Evolutionary conservation across 202 grass and related monocot genomes (phyloP).

Genomic region (Cymbopogon flexuosus): DNA sequence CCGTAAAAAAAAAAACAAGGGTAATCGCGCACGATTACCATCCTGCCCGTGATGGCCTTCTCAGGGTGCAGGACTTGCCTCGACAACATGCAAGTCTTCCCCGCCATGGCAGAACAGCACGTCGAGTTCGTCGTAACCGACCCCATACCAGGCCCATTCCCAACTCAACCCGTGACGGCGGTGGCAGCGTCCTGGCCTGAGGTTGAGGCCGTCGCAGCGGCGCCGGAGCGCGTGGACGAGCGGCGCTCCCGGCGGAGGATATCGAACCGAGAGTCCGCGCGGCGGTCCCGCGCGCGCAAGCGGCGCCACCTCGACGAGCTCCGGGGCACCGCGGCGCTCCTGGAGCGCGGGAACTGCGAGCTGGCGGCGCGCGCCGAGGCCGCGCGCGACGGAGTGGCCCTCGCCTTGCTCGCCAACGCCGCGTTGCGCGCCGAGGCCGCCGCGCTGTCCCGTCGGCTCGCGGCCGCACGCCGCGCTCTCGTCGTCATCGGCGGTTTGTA

Average conservation of each 20-base stretch:
- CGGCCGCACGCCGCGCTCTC: not conserved
- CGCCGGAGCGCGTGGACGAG: not conserved
- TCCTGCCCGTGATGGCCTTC: not conserved
- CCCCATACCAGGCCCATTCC: not conserved
- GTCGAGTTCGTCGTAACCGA: conserved; percentile 6
- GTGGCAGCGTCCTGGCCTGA: not conserved
- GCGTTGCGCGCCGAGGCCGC: conserved; percentile 37
- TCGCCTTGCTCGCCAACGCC: conserved; percentile 35
- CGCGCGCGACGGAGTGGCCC: not conserved
- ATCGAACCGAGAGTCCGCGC: conserved; percentile 73
- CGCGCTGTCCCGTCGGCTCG: conserved; percentile 42
- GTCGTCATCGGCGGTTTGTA: conserved; percentile 29
- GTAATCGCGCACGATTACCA: not conserved
- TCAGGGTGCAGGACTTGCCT: not conserved
- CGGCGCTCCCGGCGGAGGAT: conserved; percentile 49
- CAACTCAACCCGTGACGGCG: not conserved
- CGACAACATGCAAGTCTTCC: not conserved
- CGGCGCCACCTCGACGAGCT: conserved; percentile 48
- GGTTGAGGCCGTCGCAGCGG: not conserved
- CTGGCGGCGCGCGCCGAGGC: conserved; percentile 18
- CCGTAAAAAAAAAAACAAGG: not conserved
- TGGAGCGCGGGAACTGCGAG: conserved; percentile 30
- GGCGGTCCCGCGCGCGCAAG: conserved; percentile 60
- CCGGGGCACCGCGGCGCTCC: not conserved
- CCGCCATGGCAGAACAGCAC: not conserved